Percentiles rank a stretch among this genome's conserved stretches.
Conservation (phyloP, 169 alveolate genomes). For the Plasmodium chabaudi region DNA sequence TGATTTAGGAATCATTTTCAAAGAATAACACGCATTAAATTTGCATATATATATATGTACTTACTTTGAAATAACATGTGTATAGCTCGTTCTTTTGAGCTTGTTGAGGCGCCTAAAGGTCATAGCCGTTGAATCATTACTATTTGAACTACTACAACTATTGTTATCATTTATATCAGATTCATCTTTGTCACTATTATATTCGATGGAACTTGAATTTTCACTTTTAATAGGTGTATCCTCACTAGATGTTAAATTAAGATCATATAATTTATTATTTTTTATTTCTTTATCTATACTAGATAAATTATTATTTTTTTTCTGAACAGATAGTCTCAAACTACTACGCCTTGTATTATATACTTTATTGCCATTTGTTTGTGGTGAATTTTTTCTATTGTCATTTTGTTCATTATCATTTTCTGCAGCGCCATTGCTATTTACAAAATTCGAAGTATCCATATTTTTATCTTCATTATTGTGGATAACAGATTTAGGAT, state of each 20-base stretch:
- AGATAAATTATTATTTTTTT: no score
- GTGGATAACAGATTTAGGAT: no score
- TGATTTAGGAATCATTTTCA: no score
- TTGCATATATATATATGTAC: no score
- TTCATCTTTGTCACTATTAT: constrained; percentile 30
- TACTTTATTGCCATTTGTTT: no score
- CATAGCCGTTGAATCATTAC: constrained; percentile 69
- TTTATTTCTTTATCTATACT: neutral
- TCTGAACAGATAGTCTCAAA: no score
- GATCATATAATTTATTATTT: constrained; percentile 6
- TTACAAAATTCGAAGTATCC: no score
- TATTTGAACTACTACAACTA: constrained; percentile 25
- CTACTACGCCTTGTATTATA: no score
- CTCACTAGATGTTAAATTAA: constrained; percentile 63
- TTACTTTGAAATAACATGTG: constrained; percentile 59
- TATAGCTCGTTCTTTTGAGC: constrained; percentile 60
- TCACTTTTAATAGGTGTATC: constrained; percentile 6
- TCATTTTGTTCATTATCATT: neutral
- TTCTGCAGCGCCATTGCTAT: no score
- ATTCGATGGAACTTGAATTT: constrained; percentile 37
- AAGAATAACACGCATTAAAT: no score
- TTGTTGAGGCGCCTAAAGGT: constrained; percentile 36
- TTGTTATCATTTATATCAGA: constrained; percentile 7
- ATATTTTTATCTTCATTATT: constrained; percentile 18
- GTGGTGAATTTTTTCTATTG: neutral